phyloP scores from a whole-genome alignment of 73 alveolate species.

The Paraurostyla sp. region DNA sequence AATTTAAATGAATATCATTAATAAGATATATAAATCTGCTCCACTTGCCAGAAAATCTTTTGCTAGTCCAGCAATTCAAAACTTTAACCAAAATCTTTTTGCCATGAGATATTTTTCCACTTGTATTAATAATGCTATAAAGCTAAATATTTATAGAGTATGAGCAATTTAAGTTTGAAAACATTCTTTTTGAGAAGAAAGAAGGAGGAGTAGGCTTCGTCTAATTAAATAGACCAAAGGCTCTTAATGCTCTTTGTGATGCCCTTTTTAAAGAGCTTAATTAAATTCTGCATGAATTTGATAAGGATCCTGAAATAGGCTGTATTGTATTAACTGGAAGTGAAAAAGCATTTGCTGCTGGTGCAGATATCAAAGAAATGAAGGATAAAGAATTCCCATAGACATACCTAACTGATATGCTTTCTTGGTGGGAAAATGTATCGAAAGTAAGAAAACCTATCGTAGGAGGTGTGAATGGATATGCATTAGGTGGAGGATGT shows the following conservation, averaged over 20 bases:
- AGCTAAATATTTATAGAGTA: slow-evolving; percentile 8
- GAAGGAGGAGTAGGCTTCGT: slow-evolving; percentile 88
- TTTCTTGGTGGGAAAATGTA: slow-evolving; percentile 83
- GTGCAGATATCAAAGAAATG: slow-evolving; percentile 98
- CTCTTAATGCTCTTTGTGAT: slow-evolving; percentile 95
- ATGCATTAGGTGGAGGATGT: slow-evolving; percentile 99
- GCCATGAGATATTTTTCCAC: slow-evolving; percentile 30
- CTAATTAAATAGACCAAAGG: slow-evolving; percentile 92
- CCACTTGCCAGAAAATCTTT: not conserved
- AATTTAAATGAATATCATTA: slow-evolving; percentile 45
- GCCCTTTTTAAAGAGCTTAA: slow-evolving; percentile 87
- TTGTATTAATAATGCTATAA: not conserved
- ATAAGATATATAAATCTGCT: slow-evolving; percentile 13
- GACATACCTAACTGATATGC: slow-evolving; percentile 76
- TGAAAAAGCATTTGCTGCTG: slow-evolving; percentile 98
- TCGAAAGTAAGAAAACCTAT: slow-evolving; percentile 88
- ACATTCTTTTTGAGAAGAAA: slow-evolving; percentile 76
- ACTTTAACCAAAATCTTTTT: not conserved
- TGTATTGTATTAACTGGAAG: slow-evolving; percentile 96
- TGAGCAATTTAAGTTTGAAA: slow-evolving; percentile 57
- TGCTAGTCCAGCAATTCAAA: not conserved
- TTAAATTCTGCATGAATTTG: slow-evolving; percentile 73
- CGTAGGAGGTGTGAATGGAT: slow-evolving; percentile 98
- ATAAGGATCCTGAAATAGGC: slow-evolving; percentile 86
- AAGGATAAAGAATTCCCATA: slow-evolving; percentile 81